A percentile compares a stretch with the other conserved stretches of the same genome.
phyloP scores from a whole-genome alignment of 2,329 filamentous ascomycete species.

The Lasiodiplodia sp. region DNA sequence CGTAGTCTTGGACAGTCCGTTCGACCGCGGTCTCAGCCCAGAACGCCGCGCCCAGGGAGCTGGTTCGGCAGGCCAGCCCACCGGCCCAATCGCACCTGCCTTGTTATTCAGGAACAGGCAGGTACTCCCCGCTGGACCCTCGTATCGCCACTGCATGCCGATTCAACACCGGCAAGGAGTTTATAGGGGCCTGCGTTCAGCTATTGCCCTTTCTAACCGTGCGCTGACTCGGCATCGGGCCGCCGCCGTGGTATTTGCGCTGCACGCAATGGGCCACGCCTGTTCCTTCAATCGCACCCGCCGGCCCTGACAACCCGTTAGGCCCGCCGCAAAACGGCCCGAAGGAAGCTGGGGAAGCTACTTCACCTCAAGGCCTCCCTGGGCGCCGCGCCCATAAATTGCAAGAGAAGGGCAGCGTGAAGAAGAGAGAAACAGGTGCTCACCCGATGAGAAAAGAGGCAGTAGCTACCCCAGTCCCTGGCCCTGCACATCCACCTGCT shows the following conservation, averaged over 20 bases:
- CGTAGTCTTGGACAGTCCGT: neutral
- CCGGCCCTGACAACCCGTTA: neutral
- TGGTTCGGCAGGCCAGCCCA: neutral
- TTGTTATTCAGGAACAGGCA: slow-evolving; percentile 18
- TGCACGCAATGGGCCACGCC: neutral
- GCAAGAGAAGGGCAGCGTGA: neutral
- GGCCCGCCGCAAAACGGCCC: neutral
- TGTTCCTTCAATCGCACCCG: neutral
- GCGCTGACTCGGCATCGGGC: slow-evolving; percentile 24
- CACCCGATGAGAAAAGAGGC: neutral
- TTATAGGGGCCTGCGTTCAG: neutral
- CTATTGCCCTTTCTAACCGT: neutral
- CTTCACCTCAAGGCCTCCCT: neutral
- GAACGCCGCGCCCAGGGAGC: slow-evolving; percentile 8
- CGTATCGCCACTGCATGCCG: neutral
- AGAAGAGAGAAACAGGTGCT: neutral
- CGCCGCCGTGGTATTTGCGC: slow-evolving; percentile 3
- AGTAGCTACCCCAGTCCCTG: neutral
- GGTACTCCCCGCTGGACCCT: neutral
- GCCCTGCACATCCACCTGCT: slow-evolving; percentile 12
- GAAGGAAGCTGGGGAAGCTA: slow-evolving; percentile 1
- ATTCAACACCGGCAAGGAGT: neutral
- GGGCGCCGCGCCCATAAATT: too few species aligned
- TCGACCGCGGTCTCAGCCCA: neutral
- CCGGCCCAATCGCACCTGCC: neutral